Evolutionary conservation across 2,329 filamentous ascomycete genomes (phyloP), one percentile per base, ranked within the genome.

Genomic region (Colletotrichum shisoi): DNA sequence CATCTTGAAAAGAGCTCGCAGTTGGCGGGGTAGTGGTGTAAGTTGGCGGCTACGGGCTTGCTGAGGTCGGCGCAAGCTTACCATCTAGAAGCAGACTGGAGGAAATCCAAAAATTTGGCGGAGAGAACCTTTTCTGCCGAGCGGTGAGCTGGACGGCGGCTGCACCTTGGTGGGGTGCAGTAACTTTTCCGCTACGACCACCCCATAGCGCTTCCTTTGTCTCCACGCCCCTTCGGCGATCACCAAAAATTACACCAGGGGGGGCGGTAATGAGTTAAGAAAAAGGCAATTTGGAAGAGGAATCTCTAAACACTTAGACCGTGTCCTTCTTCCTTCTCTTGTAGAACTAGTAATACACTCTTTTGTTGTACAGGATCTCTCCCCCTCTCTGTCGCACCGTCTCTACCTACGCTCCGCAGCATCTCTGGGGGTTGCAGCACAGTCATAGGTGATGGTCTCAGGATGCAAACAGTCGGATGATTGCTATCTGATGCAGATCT

Each of bases 1-100:
- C 87, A 87, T 87, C 58, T 76, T 83, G 72, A 69, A 66, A 67
- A 70, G 57, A 65, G 63, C 57, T 68, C 49, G 51, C 60, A 57
- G 68, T 34, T 45, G 46, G 27, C 51, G 52, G 19, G 56, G 34
- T 34, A 34, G 27, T 46, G 37, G 57, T 27, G 58, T 57, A 57
- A 48, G 27, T 56, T 60, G 63, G 48, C 57, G 45, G 60, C 21
- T 44, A 56, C 46, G 52, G 54, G 51, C 58, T 62, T 63, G 57
- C 56, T 59, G 46, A 60, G 31, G 42, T 60, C 46, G 53, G 46
- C 56, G 45, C 45, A 53, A 64, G 37, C 42, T 59, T 44, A 31
- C 45, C 7, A 45, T 31, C 27, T 13, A 49, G 17, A 49, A 40
- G 21, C 46, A 42, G 66, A 62, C 44, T 57, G 42, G 48, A 46